Base-by-base conservation (phyloP, 2,329 filamentous ascomycete species). In the Aspergillus novofumigatus region DNA sequence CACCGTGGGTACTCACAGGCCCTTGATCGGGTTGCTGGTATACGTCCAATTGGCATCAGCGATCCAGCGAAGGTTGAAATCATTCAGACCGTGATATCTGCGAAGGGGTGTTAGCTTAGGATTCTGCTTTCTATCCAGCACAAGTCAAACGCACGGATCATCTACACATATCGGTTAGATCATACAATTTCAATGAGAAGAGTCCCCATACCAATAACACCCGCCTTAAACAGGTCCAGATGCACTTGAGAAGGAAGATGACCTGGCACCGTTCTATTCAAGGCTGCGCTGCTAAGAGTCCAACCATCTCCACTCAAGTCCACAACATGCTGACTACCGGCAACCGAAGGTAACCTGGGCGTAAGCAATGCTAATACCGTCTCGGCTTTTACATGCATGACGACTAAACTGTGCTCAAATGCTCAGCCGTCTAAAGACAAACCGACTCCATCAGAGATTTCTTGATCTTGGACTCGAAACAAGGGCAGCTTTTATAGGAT, bases 21-120 rank as follows among this genome's bases (percentile, higher is more conserved):
- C 74, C 8, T 68, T 47, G 2, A 86, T 70, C 0, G 72, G 71
- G 7, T 69, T 72, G n/a, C 78, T 80, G 0, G 77, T 81, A 64
- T 86, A 87, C 0, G 82, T 87, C 84, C 85, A 87, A 64, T 86
- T 83, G 14, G 73, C 72, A 63, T 77, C 74, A n/a, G 77, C 77
- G 26, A 87, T 76, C 83, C 84, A 87, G 25, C 83, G 79, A 17
- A 84, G 75, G 55, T 85, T 75, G 63, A 85, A 84, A 62, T 86
- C 83, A 58, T 85, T 86, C 1, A 84, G 69, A 1, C 81, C 83
- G 62, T 79, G 78, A 55, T 84, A 80, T 49, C 78, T 72, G 56
- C 4, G 21, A 38, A 21, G 9, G 9, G 3, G 17, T 10, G 38
- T 38, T 11, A 42, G 45, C 14, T 57, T 41, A 59, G 41, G 23